A percentile compares a stretch with the other conserved stretches of the same genome.
Conservation (phyloP, 208 protist species). For the Crithidia acanthocephali region DNA sequence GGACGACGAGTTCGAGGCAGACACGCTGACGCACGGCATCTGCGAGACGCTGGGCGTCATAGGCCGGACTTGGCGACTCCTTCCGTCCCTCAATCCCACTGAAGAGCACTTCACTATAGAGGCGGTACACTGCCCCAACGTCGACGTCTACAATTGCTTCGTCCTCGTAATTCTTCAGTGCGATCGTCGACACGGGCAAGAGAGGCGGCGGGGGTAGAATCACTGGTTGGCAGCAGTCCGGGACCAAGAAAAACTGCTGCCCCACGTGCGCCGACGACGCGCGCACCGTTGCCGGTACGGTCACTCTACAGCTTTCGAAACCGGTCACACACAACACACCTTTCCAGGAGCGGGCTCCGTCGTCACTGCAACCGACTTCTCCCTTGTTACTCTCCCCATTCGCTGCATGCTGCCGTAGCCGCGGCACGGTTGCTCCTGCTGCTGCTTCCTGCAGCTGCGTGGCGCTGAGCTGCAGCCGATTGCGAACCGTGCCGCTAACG, state of each 20-base stretch:
- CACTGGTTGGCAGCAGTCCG: slow-evolving; percentile 10
- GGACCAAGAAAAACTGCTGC: background rate
- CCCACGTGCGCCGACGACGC: background rate
- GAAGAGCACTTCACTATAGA: background rate
- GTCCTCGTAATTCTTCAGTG: slow-evolving; percentile 9
- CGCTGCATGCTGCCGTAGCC: too few species aligned
- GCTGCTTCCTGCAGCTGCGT: background rate
- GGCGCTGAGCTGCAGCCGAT: slow-evolving; percentile 1
- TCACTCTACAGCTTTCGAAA: background rate
- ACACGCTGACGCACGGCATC: slow-evolving; percentile 1
- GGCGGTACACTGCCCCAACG: background rate
- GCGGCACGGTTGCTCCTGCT: background rate
- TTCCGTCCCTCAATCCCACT: background rate
- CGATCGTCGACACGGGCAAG: background rate
- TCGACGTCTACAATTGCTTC: slow-evolving; percentile 17
- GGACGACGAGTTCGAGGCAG: slow-evolving; percentile 5
- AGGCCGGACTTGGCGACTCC: background rate
- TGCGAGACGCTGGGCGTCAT: background rate
- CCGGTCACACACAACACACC: slow-evolving; percentile 16
- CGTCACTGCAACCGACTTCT: background rate
- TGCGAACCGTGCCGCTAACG: background rate
- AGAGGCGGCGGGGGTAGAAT: slow-evolving; percentile 19
- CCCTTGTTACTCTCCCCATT: background rate
- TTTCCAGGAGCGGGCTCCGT: slow-evolving; percentile 1
- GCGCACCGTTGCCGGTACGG: background rate